Conservation (phyloP, 148 eudicot species). For the Rhododendron simsii region DNA sequence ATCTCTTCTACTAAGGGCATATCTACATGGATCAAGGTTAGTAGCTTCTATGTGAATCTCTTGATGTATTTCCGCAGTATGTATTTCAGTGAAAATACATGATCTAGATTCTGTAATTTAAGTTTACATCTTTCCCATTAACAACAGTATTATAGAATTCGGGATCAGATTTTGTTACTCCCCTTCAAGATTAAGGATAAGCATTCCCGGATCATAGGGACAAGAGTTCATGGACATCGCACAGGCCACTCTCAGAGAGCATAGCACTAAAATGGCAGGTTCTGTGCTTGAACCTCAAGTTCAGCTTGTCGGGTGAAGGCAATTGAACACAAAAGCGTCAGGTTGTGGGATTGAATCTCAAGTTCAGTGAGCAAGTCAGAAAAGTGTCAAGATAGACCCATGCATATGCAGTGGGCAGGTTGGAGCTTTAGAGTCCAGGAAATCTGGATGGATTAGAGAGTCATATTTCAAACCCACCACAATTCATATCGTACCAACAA, state of each 20-base stretch:
- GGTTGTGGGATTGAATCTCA: background rate
- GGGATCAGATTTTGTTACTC: background rate
- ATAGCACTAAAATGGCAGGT: background rate
- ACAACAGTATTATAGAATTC: background rate
- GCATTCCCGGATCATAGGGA: background rate
- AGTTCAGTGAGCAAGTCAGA: constrained; percentile 5
- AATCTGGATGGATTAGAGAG: background rate
- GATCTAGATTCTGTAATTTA: too few species aligned
- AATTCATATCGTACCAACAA: background rate
- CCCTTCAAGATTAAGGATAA: background rate
- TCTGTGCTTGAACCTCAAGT: background rate
- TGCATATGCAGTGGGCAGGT: background rate
- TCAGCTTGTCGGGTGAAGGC: background rate
- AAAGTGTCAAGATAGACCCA: constrained; percentile 1
- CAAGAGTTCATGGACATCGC: background rate
- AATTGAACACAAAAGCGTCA: background rate
- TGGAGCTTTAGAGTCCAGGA: background rate
- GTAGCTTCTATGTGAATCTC: too few species aligned
- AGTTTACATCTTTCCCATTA: background rate
- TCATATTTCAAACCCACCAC: background rate
- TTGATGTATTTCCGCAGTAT: too few species aligned
- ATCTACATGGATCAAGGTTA: too few species aligned
- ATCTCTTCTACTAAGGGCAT: too few species aligned
- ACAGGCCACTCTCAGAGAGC: background rate
- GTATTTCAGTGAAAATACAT: too few species aligned